These are phyloP conservation scores for Limtongozyma cylindracea DNA, from an alignment of 805 yeast genomes.

Conservation along the genomic window DNA sequence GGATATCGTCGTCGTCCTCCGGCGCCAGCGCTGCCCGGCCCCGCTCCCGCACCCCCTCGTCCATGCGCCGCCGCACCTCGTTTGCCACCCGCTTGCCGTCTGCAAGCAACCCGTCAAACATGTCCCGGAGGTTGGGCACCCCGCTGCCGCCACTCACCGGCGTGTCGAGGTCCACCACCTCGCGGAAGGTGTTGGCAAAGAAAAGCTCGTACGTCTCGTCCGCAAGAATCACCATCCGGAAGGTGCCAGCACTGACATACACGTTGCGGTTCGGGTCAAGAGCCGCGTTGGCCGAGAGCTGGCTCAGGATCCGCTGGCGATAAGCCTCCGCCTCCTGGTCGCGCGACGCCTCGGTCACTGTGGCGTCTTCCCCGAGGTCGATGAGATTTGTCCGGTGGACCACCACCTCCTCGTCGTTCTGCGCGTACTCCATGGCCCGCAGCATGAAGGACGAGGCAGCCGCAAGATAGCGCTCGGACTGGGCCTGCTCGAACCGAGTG, in stretches of 20 bases:
- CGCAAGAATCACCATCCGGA: constrained; percentile 83
- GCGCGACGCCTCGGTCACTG: no score
- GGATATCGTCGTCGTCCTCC: no score
- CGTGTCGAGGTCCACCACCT: constrained; percentile 32
- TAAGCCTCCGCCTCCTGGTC: no score
- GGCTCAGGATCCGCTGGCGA: no score
- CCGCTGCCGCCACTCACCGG: constrained; percentile 19
- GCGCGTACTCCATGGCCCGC: constrained; percentile 77
- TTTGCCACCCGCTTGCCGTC: constrained; percentile 85
- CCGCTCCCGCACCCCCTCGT: constrained; percentile 16
- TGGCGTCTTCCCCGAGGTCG: no score
- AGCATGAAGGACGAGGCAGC: constrained; percentile 76
- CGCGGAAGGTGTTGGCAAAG: constrained; percentile 41
- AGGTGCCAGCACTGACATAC: constrained; percentile 57
- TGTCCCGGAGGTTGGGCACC: constrained; percentile 45
- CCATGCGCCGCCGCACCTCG: constrained; percentile 74
- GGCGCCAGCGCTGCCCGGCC: no score
- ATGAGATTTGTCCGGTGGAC: no score
- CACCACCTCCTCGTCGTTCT: constrained; percentile 13
- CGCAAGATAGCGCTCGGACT: constrained; percentile 56
- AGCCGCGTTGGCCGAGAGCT: constrained; percentile 61
- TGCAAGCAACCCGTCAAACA: constrained; percentile 76
- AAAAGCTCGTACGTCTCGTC: constrained; percentile 82
- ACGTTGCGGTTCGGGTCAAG: constrained; percentile 62
- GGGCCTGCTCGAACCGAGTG: constrained; percentile 32